Evolutionary conservation across 176 grass and related monocot species (phyloP).

Genomic region (Oryza punctata): DNA sequence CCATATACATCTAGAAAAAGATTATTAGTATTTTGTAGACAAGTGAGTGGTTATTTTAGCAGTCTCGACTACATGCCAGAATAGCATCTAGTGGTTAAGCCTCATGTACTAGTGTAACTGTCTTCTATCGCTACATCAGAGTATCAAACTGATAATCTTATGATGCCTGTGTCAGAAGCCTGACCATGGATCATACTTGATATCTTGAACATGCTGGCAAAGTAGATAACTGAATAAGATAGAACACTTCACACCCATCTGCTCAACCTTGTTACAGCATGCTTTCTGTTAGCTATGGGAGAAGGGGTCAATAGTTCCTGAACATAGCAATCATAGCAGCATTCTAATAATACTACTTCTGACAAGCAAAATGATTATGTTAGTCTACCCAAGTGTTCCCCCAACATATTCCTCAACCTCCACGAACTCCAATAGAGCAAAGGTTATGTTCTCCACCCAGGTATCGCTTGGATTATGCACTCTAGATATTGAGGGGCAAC

Average conservation of each 20-base stretch:
- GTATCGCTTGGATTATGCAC: not conserved
- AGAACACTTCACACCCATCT: not conserved
- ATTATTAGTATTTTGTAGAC: not conserved
- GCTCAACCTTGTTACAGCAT: not conserved
- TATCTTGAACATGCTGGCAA: not conserved
- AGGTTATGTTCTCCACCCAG: not conserved
- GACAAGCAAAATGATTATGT: not conserved
- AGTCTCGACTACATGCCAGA: not conserved
- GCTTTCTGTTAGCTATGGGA: not conserved
- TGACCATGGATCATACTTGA: not conserved
- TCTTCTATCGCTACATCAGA: not conserved
- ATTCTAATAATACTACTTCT: not conserved
- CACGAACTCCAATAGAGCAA: not conserved
- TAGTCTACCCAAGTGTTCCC: not conserved
- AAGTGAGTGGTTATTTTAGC: not conserved
- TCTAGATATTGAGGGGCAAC: not conserved
- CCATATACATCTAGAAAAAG: not conserved
- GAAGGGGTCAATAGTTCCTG: not conserved
- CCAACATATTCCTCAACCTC: constrained; percentile 1
- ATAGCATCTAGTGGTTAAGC: too few relatives aligned
- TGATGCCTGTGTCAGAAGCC: not conserved
- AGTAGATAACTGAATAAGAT: not conserved
- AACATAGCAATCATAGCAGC: not conserved
- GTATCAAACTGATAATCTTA: not conserved
- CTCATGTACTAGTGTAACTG: not conserved